Percentiles rank a stretch among this genome's conserved stretches.
Evolutionary conservation across 2,329 filamentous ascomycete genomes (phyloP).

Genomic region (Colletotrichum liaoningense): DNA sequence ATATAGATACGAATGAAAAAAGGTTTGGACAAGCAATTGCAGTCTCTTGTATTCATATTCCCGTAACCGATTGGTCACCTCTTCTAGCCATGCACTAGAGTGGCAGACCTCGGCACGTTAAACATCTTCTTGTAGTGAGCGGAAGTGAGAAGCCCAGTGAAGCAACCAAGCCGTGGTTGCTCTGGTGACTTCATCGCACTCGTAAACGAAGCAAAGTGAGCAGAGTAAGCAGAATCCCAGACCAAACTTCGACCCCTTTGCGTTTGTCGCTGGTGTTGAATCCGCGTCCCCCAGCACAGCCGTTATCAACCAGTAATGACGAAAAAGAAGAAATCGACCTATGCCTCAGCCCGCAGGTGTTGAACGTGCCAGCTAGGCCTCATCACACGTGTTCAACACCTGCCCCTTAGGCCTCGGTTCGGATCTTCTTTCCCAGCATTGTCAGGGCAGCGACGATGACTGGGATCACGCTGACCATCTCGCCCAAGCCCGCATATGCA

Average conservation of each 20-base stretch:
- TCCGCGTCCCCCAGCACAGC: not conserved
- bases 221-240: not conserved
- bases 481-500: slow-evolving; percentile 68
- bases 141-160: not conserved
- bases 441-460: slow-evolving; percentile 58
- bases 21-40: not conserved
- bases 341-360: slow-evolving; percentile 11
- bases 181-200: not conserved
- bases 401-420: not conserved
- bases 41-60: not conserved
- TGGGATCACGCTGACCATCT: slow-evolving; percentile 73
- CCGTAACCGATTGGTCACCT: not conserved
- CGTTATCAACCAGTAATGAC: slow-evolving; percentile 3
- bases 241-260: not conserved
- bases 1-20: no score
- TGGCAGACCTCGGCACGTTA: not conserved
- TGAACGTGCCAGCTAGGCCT: slow-evolving; percentile 18
- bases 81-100: not conserved
- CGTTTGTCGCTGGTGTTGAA: slow-evolving; percentile 21
- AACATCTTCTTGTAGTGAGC: no score
- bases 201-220: not conserved
- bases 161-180: not conserved
- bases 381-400: not conserved
- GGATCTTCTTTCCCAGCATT: slow-evolving; percentile 40
- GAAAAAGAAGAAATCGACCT: not conserved